Percentiles rank a stretch among this genome's conserved stretches.
phyloP scores from a whole-genome alignment of 306 rosid species.

The Rosa multiflora region DNA sequence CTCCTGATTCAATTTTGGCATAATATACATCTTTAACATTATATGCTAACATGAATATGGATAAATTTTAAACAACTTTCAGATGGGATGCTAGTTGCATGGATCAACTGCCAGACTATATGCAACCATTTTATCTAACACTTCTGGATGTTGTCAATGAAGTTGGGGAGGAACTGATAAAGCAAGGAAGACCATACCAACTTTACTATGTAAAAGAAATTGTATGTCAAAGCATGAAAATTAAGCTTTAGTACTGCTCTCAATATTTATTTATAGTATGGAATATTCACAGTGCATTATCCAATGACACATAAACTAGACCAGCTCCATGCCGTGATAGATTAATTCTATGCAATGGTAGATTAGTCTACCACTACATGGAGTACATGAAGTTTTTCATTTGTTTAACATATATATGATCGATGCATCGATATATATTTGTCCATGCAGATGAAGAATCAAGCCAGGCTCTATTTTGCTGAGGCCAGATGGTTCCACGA shows the following conservation, averaged over 20 bases:
- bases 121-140: constrained; percentile 9
- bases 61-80: background rate
- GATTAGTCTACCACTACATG: no score
- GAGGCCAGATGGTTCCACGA: constrained; percentile 4
- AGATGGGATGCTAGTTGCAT: constrained; percentile 22
- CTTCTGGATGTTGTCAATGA: constrained; percentile 9
- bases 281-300: no score
- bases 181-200: constrained; percentile 6
- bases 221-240: background rate
- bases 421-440: background rate
- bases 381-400: background rate
- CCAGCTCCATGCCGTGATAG: no score
- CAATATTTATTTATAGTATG: background rate
- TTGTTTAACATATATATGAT: background rate
- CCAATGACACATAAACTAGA: no score
- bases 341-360: no score
- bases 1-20: background rate
- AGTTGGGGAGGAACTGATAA: background rate
- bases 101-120: constrained; percentile 19
- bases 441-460: background rate
- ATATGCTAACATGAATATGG: background rate
- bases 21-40: background rate
- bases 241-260: background rate
- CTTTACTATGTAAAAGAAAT: constrained; percentile 14
- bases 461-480: background rate